Evolutionary conservation across 73 alveolate species (phyloP).

Genomic region (Strombidium stylifer): DNA sequence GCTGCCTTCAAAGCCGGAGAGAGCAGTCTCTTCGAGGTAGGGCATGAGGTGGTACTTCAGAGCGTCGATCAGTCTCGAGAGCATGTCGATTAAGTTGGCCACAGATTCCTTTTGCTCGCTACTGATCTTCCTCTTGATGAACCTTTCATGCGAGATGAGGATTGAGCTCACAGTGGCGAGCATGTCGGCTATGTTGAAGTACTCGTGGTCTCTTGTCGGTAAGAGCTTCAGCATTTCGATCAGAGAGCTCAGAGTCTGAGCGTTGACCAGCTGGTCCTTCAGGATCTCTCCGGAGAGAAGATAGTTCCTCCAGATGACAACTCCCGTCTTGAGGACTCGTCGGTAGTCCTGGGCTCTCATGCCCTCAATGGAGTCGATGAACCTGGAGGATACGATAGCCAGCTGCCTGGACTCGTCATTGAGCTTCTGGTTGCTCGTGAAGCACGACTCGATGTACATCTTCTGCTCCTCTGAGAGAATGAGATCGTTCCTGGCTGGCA

Average conservation of each 20-base stretch:
- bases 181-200: conserved; percentile 8
- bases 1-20: neutral
- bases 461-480: conserved; percentile 34
- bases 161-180: neutral
- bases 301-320: neutral
- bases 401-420: too few species aligned
- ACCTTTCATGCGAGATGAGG: neutral
- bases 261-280: conserved; percentile 2
- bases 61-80: neutral
- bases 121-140: neutral
- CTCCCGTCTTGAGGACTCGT: too few species aligned
- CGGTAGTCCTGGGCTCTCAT: too few species aligned
- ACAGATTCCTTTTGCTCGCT: too few species aligned
- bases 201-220: conserved; percentile 17
- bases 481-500: conserved; percentile 21
- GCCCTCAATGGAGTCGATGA: too few species aligned
- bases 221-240: conserved; percentile 20
- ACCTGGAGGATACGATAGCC: too few species aligned
- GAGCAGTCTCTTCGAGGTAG: conserved; percentile 13
- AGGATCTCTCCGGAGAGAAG: neutral
- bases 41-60: conserved; percentile 22
- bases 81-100: neutral
- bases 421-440: too few species aligned
- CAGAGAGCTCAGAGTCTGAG: neutral
- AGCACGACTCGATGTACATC: conserved; percentile 8